Evolutionary conservation across 257 asterid species (phyloP), one percentile per base, ranked within the genome.

Genomic region (Ajuga chamaepitys): DNA sequence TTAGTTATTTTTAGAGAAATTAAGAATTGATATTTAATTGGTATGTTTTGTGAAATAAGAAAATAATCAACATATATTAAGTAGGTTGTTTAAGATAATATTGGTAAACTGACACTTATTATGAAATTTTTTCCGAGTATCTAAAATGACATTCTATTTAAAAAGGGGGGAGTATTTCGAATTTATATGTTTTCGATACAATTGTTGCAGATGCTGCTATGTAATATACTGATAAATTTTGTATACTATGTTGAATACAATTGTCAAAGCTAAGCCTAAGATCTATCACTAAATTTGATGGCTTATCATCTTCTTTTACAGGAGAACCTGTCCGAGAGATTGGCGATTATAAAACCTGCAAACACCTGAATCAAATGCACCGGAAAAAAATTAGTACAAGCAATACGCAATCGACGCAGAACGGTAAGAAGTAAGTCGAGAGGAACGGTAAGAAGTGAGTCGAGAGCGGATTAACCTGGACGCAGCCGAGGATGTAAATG

Each of bases 291-390:
- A 26, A 54, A 51, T 41, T 46, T 21, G 38, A 40, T 48, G 9
- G 50, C 46, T 0, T 25, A 30, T 79, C 45, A 70, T 72, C 84
- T 70, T 70, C 84, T 74, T 58, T 79, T 68, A 66, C 84, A 78
- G 5, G 86, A 63, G 57, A 70, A 70, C 68, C 75, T 79, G 59
- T 84, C 87, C 5, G 85, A 78, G 21, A 84, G 51, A 73, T 83
- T 88, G 57, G 93, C 95, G 1, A 82, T 46, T 9, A 82, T 69
- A 72, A 88, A 86, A 48, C 96, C 95, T 58, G 83, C 83, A 74
- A 89, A 84, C 7, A 89, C 95, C 95, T 89, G 82, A 64, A 72
- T 4, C n/a, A 62, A 45, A 35, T 24, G 38, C 51, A 58, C 41
- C 22, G 7, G 10, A 38, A 44, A 21, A 13, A 24, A 12, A 13